Evolutionary conservation across 208 protist genomes (phyloP), one percentile per base, ranked within the genome.

Genomic region (Trypanosoma boissoni): DNA sequence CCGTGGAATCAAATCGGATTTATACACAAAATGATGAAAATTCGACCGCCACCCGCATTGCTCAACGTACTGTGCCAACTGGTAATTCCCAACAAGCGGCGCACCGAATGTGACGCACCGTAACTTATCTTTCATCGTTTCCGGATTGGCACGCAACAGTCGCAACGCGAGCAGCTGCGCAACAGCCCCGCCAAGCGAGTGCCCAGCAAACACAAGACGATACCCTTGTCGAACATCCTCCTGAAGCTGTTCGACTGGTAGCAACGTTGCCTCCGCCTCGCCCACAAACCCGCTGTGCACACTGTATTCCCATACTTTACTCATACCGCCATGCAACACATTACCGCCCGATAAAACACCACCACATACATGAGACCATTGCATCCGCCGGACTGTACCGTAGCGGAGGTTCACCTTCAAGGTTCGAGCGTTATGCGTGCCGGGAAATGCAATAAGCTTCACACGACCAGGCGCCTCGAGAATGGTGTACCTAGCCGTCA

Each of bases 361-460:
- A 24, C 78, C 68, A 53, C 83, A 46, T 36, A 86, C 46, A 28
- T 37, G 48, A 26, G 64, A 49, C 74, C 75, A 86, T 54, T 77
- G 56, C 21, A 43, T 18, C 51, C 69, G 45, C 34, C 52, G 34
- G 26, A 70, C 60, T 16, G 58, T 74, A 16, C 66, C 51, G 51
- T 80, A 76, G 21, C 68, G 60, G 34, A 88, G 14, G 49, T 84
- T 69, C 7, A 79, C 71, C 43, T 72, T 53, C 36, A 68, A 58
- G 41, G 86, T 93, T 10, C 83, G 80, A 71, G 69, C 83, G 72
- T 93, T 80, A 70, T 93, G 83, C 32, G 86, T 88, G 54, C 86
- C 86, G 3, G 86, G 82, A 37, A 93, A 88, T 21, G 86, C 62
- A 21, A 93, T 73, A 60, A 80, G 88, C 70, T 83, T 87, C 28